These are phyloP conservation scores for Zalaria sp. DNA, from an alignment of 2,329 filamentous ascomycete species.

Conservation along the genomic window DNA sequence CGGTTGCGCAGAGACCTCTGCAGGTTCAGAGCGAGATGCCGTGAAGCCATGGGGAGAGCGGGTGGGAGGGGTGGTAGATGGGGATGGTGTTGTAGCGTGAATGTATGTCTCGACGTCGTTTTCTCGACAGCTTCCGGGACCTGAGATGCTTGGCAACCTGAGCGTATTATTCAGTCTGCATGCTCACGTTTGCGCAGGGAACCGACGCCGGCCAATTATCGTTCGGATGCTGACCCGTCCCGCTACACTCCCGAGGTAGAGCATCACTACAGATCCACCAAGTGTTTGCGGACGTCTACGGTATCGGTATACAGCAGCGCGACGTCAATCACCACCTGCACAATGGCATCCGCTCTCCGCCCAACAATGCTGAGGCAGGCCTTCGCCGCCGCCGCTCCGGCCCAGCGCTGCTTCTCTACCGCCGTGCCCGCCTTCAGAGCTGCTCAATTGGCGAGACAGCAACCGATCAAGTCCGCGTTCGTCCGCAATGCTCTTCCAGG, in stretches of 20 bases:
- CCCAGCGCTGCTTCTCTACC: conserved; percentile 24
- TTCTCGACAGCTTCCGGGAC: too few species aligned
- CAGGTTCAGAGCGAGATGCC: conserved; percentile 92
- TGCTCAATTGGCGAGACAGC: conserved; percentile 18
- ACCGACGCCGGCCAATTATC: too few species aligned
- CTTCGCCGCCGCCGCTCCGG: conserved; percentile 15
- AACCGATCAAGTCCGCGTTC: conserved; percentile 13
- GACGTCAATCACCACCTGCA: conserved; percentile 3
- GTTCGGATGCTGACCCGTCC: too few species aligned
- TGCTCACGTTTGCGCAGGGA: too few species aligned
- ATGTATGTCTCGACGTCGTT: conserved; percentile 3
- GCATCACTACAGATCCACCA: too few species aligned
- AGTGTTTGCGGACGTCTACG: too few species aligned
- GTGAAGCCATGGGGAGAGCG: conserved; percentile 68
- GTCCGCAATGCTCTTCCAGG: conserved; percentile 22
- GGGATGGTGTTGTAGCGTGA: conserved; percentile 23
- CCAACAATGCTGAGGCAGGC: conserved; percentile 35
- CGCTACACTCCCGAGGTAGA: too few species aligned
- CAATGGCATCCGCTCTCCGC: conserved; percentile 40
- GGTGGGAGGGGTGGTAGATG: conserved; percentile 13
- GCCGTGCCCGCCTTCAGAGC: conserved; percentile 21
- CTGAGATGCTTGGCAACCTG: too few species aligned
- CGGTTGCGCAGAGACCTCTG: conserved; percentile 80
- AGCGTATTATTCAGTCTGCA: too few species aligned
- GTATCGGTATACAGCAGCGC: not conserved